Evolutionary conservation across 2,329 filamentous ascomycete genomes (phyloP).

Genomic region (Corniculantispora saksenae): DNA sequence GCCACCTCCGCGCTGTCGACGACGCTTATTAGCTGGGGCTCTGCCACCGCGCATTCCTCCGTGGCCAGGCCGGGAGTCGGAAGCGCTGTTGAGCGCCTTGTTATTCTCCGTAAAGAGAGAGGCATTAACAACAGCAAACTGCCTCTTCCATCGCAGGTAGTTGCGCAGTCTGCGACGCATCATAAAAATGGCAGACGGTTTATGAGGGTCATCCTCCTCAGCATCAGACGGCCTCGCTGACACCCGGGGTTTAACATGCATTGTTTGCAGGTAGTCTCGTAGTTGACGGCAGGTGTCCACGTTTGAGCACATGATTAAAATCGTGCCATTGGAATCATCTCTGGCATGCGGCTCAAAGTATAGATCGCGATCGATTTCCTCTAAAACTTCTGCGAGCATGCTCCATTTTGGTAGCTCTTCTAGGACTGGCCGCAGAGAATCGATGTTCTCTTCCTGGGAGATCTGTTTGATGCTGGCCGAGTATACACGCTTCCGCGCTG

Average conservation of each 20-base stretch:
- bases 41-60: conserved; percentile 54
- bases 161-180: conserved; percentile 84
- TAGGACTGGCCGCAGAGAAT: conserved; percentile 75
- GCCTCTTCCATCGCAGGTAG: conserved; percentile 87
- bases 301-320: conserved; percentile 94
- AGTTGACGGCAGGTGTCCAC: conserved; percentile 83
- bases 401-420: conserved; percentile 96
- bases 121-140: conserved; percentile 82
- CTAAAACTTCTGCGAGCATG: conserved; percentile 82
- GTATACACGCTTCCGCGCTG: conserved; percentile 85
- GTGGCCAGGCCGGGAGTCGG: conserved; percentile 54
- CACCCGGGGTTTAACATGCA: conserved; percentile 68
- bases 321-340: conserved; percentile 87
- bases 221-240: conserved; percentile 42
- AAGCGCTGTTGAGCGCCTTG: conserved; percentile 68
- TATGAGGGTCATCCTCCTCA: conserved; percentile 51
- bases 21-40: conserved; percentile 79
- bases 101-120: conserved; percentile 79
- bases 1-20: conserved; percentile 80
- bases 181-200: conserved; percentile 79
- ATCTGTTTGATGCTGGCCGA: conserved; percentile 62
- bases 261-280: conserved; percentile 86
- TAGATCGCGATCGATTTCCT: conserved; percentile 88
- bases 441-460: conserved; percentile 46
- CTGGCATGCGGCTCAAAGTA: conserved; percentile 77